Percentiles rank a stretch among this genome's conserved stretches.
Evolutionary conservation across 2,329 filamentous ascomycete species (phyloP).

Genomic region (Botrytis pseudocinerea): DNA sequence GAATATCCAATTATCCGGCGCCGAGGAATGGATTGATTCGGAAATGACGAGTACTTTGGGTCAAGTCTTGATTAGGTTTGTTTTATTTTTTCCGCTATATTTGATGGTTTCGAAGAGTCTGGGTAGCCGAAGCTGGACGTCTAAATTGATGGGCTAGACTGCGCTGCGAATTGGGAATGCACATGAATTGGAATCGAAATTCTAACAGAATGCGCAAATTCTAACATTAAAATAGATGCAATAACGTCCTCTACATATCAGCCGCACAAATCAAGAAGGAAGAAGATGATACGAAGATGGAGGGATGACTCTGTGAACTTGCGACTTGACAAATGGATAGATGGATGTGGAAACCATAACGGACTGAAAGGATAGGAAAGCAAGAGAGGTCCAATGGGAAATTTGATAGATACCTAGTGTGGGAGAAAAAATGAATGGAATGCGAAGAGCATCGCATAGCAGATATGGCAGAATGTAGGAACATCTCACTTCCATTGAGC

Average conservation of each 20-base stretch:
- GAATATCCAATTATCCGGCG: constrained; percentile 91
- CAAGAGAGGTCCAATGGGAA: background rate
- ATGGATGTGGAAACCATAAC: constrained; percentile 20
- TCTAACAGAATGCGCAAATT: background rate
- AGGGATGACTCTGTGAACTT: constrained; percentile 42
- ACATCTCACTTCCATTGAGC: background rate
- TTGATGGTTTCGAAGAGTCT: too few relatives aligned
- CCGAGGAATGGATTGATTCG: constrained; percentile 88
- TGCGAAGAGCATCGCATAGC: background rate
- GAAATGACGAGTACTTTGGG: constrained; percentile 83
- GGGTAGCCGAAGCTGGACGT: background rate
- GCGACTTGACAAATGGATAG: background rate
- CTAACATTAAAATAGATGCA: constrained; percentile 60
- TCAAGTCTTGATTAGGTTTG: constrained; percentile 86
- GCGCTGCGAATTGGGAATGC: background rate
- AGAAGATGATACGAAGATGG: constrained; percentile 59
- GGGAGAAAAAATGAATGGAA: background rate
- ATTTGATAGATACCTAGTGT: constrained; percentile 11
- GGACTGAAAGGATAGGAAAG: background rate
- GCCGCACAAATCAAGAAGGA: constrained; percentile 53
- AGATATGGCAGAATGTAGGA: background rate
- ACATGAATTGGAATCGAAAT: background rate
- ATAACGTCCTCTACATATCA: constrained; percentile 95
- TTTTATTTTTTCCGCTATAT: constrained; percentile 16
- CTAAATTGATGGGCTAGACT: background rate